Evolutionary conservation across 2,329 filamentous ascomycete species (phyloP).

Genomic region (Aspergillus sp.): DNA sequence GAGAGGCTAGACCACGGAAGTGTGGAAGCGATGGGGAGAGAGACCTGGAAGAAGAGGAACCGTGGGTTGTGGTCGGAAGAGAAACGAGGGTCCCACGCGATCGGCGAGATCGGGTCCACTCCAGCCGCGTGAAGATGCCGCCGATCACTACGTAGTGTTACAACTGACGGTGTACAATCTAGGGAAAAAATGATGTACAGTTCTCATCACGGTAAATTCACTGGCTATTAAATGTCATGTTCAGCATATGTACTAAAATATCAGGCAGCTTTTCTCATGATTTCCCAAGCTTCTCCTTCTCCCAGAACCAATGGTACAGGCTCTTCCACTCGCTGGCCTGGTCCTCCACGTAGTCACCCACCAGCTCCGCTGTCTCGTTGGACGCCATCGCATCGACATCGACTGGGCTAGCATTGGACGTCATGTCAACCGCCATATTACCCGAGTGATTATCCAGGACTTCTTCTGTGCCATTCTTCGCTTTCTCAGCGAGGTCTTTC

Average conservation of each 20-base stretch:
- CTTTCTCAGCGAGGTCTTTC: slow-evolving; percentile 34
- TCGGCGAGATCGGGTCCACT: slow-evolving; percentile 9
- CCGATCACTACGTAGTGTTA: background rate
- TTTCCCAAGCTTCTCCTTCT: slow-evolving; percentile 26
- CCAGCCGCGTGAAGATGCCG: background rate
- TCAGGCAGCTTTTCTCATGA: background rate
- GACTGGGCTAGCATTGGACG: slow-evolving; percentile 19
- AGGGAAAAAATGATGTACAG: background rate
- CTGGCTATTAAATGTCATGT: background rate
- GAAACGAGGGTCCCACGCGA: slow-evolving; percentile 8
- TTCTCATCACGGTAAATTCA: background rate
- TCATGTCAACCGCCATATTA: slow-evolving; percentile 29
- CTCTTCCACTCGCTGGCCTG: slow-evolving; percentile 40
- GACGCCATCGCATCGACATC: slow-evolving; percentile 21
- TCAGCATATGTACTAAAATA: background rate
- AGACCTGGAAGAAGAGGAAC: slow-evolving; percentile 1
- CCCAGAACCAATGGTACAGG: slow-evolving; percentile 45
- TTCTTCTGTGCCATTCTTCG: slow-evolving; percentile 27
- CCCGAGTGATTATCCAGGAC: slow-evolving; percentile 24
- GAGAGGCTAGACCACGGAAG: slow-evolving; percentile 2
- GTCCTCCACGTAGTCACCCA: slow-evolving; percentile 48
- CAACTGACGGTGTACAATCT: too few species aligned
- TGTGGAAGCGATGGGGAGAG: background rate
- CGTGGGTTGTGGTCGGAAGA: slow-evolving; percentile 9
- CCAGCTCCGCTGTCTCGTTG: slow-evolving; percentile 46